These are phyloP conservation scores for Botrytis porri DNA, from an alignment of 2,329 filamentous ascomycete species.

Conservation along the genomic window DNA sequence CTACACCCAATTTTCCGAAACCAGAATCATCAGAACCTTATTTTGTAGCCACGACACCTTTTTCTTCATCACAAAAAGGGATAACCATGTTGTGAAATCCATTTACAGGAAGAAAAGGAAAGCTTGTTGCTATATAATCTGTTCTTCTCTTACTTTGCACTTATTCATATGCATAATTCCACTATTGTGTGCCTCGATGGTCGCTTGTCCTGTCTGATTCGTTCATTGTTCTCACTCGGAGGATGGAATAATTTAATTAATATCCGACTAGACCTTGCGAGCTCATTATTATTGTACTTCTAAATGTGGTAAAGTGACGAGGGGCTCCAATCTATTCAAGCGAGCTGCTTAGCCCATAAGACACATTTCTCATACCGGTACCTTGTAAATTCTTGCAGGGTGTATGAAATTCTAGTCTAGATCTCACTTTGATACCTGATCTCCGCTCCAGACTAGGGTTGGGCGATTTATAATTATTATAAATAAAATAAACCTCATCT, in stretches of 20 bases:
- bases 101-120: neutral
- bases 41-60: neutral
- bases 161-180: neutral
- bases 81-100: neutral
- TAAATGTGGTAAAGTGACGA: neutral
- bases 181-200: neutral
- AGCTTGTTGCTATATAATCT: neutral
- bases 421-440: neutral
- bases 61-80: neutral
- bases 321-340: neutral
- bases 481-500: too few relatives aligned
- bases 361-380: slow-evolving; percentile 1
- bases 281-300: neutral
- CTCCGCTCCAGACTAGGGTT: neutral
- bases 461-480: too few relatives aligned
- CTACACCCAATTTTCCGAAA: neutral
- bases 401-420: neutral
- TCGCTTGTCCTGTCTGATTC: neutral
- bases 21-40: neutral
- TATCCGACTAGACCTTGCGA: neutral
- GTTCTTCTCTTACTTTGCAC: neutral
- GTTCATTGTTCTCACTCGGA: neutral
- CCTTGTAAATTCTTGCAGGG: neutral
- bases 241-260: neutral
- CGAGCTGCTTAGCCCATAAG: neutral